These are phyloP conservation scores for Talaromyces sp. DNA, from an alignment of 2,329 filamentous ascomycete species.

Conservation along the genomic window DNA sequence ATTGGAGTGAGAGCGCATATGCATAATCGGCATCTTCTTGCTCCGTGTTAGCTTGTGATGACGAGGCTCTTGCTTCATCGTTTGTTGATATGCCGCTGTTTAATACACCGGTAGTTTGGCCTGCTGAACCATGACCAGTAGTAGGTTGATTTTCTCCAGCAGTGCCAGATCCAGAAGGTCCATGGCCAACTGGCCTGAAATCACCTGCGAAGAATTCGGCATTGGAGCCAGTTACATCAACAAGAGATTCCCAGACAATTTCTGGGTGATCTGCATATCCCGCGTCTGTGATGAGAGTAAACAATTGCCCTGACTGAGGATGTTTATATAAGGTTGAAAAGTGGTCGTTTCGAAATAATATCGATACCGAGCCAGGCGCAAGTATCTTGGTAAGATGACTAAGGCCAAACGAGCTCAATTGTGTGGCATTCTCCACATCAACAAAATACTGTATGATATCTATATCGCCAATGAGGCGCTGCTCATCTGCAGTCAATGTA, in stretches of 20 bases:
- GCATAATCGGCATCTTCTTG: conserved; percentile 68
- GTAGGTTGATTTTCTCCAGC: conserved; percentile 10
- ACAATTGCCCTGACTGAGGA: conserved; percentile 65
- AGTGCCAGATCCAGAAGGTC: conserved; percentile 1
- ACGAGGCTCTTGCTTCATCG: conserved; percentile 5
- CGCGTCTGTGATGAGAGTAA: conserved; percentile 85
- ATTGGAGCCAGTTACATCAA: conserved; percentile 76
- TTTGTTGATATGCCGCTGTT: conserved; percentile 9
- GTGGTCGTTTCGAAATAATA: conserved; percentile 94
- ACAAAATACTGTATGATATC: conserved; percentile 78
- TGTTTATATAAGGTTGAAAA: conserved; percentile 93
- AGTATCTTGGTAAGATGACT: conserved; percentile 66
- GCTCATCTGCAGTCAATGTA: conserved; percentile 67
- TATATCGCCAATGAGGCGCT: conserved; percentile 69
- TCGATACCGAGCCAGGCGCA: conserved; percentile 72
- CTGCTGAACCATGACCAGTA: conserved; percentile 21
- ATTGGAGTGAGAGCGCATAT: conserved; percentile 80
- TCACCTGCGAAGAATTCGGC: conserved; percentile 86
- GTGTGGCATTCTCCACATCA: conserved; percentile 66
- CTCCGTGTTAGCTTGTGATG: conserved; percentile 42
- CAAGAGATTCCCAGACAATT: conserved; percentile 91
- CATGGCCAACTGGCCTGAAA: conserved; percentile 73
- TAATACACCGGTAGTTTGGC: background rate
- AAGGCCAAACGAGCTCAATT: conserved; percentile 77
- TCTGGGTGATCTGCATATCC: conserved; percentile 85